A percentile compares a stretch with the other conserved stretches of the same genome.
phyloP scores from a whole-genome alignment of 306 rosid genomes.

The Carpinus fangiana region DNA sequence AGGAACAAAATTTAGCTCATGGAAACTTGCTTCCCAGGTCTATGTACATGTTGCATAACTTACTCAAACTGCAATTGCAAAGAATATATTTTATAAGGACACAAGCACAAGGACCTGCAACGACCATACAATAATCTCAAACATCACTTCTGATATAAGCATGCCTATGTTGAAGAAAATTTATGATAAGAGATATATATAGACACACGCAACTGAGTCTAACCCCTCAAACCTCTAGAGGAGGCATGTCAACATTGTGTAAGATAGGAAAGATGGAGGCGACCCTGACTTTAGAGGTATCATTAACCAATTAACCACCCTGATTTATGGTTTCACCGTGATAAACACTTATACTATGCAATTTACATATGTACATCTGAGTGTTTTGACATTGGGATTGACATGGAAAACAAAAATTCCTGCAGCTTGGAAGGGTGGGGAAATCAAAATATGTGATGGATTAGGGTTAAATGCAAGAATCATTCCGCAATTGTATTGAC shows the following conservation, averaged over 20 bases:
- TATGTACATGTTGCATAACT: not conserved
- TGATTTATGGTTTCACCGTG: not conserved
- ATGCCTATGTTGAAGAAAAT: not conserved
- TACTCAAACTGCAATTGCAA: not conserved
- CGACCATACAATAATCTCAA: conserved; percentile 21
- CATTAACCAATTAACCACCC: no score
- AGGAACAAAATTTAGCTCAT: conserved; percentile 8
- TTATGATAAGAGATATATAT: not conserved
- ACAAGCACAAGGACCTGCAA: conserved; percentile 18
- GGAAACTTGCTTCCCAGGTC: conserved; percentile 22
- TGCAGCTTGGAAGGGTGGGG: conserved; percentile 87
- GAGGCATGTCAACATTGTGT: not conserved
- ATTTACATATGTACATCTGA: not conserved
- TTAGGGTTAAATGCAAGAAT: conserved; percentile 54
- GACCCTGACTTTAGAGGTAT: no score
- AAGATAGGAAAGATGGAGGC: not conserved
- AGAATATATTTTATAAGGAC: not conserved
- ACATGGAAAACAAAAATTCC: conserved; percentile 66
- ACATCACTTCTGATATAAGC: conserved; percentile 7
- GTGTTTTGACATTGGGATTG: conserved; percentile 39
- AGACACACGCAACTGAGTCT: not conserved
- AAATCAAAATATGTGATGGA: conserved; percentile 86
- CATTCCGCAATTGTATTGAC: not conserved
- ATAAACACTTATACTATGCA: not conserved
- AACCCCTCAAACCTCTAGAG: not conserved